These are phyloP conservation scores for Beauveria sp. DNA, from an alignment of 2,329 filamentous ascomycete genomes.

Conservation along the genomic window DNA sequence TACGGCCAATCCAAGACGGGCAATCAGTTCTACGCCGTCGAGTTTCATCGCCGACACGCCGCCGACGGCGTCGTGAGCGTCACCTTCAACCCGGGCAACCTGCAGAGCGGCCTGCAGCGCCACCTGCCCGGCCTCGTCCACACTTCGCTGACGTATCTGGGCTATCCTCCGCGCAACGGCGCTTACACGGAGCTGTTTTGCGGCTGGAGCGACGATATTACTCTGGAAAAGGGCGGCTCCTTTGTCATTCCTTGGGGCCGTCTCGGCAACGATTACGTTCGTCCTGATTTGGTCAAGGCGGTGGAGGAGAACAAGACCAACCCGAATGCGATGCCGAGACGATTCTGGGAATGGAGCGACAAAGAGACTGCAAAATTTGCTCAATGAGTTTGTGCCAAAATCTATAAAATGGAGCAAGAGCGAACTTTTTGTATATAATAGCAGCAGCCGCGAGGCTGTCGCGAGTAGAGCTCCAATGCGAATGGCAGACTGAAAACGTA, in stretches of 20 bases:
- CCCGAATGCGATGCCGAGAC: constrained; percentile 21
- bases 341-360: constrained; percentile 29
- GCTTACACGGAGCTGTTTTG: constrained; percentile 12
- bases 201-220: constrained; percentile 24
- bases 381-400: neutral
- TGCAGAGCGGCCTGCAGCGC: constrained; percentile 23
- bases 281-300: constrained; percentile 19
- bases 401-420: neutral
- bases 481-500: neutral
- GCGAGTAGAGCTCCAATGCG: neutral
- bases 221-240: constrained; percentile 21
- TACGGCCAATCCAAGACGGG: constrained; percentile 19
- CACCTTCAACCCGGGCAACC: constrained; percentile 26
- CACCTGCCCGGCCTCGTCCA: constrained; percentile 13
- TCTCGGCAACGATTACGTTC: constrained; percentile 21
- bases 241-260: constrained; percentile 11
- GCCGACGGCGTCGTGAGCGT: constrained; percentile 17
- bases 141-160: constrained; percentile 11
- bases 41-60: constrained; percentile 18
- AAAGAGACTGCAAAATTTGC: constrained; percentile 18
- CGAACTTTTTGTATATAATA: neutral
- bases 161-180: constrained; percentile 4
- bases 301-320: constrained; percentile 21
- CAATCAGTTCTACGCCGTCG: constrained; percentile 17
- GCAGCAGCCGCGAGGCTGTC: neutral